phyloP scores from a whole-genome alignment of 371 early-diverging fungal species.

The Enterocytospora artemiae region DNA sequence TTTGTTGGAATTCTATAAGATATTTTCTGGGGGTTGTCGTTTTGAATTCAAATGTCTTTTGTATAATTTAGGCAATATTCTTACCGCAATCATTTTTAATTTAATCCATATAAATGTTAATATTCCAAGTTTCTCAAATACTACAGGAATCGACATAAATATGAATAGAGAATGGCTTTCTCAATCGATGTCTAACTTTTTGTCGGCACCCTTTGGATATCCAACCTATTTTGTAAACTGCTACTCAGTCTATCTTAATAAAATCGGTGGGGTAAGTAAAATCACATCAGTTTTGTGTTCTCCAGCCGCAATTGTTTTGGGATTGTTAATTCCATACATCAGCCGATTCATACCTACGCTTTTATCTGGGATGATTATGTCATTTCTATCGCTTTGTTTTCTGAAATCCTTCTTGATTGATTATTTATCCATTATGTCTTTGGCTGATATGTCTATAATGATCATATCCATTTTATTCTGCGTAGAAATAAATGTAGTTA shows the following conservation, averaged over 20 bases:
- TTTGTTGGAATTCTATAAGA: background rate
- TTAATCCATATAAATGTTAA: slow-evolving; percentile 42
- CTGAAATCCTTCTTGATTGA: slow-evolving; percentile 14
- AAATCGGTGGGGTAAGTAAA: slow-evolving; percentile 22
- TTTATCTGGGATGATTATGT: slow-evolving; percentile 19
- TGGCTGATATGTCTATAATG: slow-evolving; percentile 15
- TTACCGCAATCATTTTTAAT: slow-evolving; percentile 17
- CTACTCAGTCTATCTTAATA: slow-evolving; percentile 29
- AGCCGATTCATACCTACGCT: slow-evolving; percentile 22
- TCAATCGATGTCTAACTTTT: slow-evolving; percentile 19
- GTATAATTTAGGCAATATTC: slow-evolving; percentile 12
- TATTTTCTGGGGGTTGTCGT: background rate
- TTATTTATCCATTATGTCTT: background rate
- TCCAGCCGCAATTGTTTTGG: background rate
- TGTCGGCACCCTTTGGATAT: slow-evolving; percentile 26
- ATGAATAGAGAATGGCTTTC: slow-evolving; percentile 23
- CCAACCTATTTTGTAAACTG: slow-evolving; percentile 40
- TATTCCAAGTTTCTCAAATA: slow-evolving; percentile 21
- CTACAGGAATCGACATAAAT: slow-evolving; percentile 2
- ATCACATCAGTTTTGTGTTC: slow-evolving; percentile 6
- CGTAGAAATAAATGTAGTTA: background rate
- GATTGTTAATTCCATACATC: background rate
- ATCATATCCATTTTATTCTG: slow-evolving; percentile 12
- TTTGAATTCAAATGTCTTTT: slow-evolving; percentile 7
- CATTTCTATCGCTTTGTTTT: slow-evolving; percentile 25